A percentile compares a stretch with the other conserved stretches of the same genome.
Evolutionary conservation across 805 yeast genomes (phyloP).

Genomic region (Lipomyces yamanashiensis): DNA sequence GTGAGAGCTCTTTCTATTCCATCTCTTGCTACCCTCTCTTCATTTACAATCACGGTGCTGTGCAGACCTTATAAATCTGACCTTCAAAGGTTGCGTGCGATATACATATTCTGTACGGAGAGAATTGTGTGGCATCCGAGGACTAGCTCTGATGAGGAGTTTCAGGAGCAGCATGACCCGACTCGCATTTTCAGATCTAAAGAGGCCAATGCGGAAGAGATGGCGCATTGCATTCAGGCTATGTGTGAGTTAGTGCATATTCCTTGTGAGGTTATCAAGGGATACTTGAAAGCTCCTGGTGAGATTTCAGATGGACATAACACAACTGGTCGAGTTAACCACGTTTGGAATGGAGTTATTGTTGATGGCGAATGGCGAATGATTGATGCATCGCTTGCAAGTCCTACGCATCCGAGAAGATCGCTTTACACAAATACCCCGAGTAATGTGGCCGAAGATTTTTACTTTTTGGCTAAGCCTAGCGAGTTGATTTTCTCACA

Average conservation of each 20-base stretch:
- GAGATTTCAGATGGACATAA: slow-evolving; percentile 52
- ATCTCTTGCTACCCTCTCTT: slow-evolving; percentile 54
- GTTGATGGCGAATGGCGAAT: slow-evolving; percentile 79
- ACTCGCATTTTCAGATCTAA: slow-evolving; percentile 48
- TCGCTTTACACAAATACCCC: slow-evolving; percentile 49
- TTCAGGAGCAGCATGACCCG: slow-evolving; percentile 38
- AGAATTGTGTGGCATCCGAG: slow-evolving; percentile 54
- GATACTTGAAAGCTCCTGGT: slow-evolving; percentile 82
- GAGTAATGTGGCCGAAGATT: slow-evolving; percentile 51
- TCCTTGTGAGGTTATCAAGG: slow-evolving; percentile 75
- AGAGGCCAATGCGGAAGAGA: slow-evolving; percentile 68
- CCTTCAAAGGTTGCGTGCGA: slow-evolving; percentile 66
- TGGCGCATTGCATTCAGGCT: slow-evolving; percentile 75
- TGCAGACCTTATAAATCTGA: slow-evolving; percentile 58
- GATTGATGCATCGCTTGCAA: slow-evolving; percentile 73
- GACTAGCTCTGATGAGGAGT: slow-evolving; percentile 34
- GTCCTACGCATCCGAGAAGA: slow-evolving; percentile 57
- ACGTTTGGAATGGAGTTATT: slow-evolving; percentile 84
- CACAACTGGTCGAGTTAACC: slow-evolving; percentile 59
- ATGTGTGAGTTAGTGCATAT: slow-evolving; percentile 73
- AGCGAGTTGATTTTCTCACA: slow-evolving; percentile 78
- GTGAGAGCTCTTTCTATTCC: slow-evolving; percentile 30
- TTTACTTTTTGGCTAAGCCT: slow-evolving; percentile 82
- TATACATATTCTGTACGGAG: slow-evolving; percentile 65
- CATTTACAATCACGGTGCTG: slow-evolving; percentile 59